Evolutionary conservation across 2,329 filamentous ascomycete species (phyloP), one percentile per base, ranked within the genome.

Genomic region (Hymenoscyphus fraxineus): DNA sequence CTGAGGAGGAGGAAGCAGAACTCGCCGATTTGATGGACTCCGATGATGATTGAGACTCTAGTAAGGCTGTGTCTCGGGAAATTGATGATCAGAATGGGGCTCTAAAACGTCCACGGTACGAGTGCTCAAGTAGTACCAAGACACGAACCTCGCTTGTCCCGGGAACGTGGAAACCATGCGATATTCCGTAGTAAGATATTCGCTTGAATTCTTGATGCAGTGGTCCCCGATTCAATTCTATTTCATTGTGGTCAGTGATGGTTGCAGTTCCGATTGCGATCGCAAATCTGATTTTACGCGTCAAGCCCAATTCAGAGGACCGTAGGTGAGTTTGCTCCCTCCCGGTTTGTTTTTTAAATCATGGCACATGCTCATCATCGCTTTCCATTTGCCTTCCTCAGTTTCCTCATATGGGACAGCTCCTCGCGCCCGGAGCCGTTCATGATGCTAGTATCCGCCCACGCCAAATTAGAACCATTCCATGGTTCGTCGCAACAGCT

Each of bases 1-100:
- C 93, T 5, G 89, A 86, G 13, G 94, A 98, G 71, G 95, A 99
- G 76, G 94, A 98, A 77, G 89, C 90, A 4, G 95, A 98, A 77
- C 81, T 99, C 68, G 93, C 92, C 15, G 95, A 93, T 68, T 78
- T 99, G 75, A 91, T 99, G 91, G 92, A 88, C 64, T 73, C 73
- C 6, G 88, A 92, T 67, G 82, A 85, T 70, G 88, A 91, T 67
- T 83, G 58, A 69, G 31, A 22, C 51, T 59, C 58, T 55, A 19
- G n/a, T 15, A 22, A 13, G 40, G 15, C 19, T 54, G 19, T 56
- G 3, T 22, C 60, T 32, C 31, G 27, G 31, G 38, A 32, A 58
- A 31, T 58, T 58, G 10, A 39, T 58, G 6, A 35, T 32, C 16
- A 44, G 39, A 58, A 58, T 61, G 22, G 44, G 22, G 10, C 9